These are phyloP conservation scores for Fusarium scirpi DNA, from an alignment of 2,329 filamentous ascomycete species.

Conservation along the genomic window DNA sequence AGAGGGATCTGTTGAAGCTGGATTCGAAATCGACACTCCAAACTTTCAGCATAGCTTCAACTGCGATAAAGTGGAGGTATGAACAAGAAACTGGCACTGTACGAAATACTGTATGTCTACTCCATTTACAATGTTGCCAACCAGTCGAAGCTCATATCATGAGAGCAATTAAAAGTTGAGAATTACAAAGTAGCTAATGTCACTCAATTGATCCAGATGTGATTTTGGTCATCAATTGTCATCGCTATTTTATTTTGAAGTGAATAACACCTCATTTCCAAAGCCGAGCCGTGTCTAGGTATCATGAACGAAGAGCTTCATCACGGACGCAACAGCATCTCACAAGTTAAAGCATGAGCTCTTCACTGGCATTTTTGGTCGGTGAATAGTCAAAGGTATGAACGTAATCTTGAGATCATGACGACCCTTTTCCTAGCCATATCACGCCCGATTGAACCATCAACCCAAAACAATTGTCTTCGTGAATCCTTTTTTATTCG, in stretches of 20 bases:
- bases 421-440: constrained; percentile 46
- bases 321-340: constrained; percentile 14
- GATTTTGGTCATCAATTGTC: constrained; percentile 3
- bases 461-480: constrained; percentile 52
- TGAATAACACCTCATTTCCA: neutral
- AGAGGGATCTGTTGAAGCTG: constrained; percentile 1
- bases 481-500: constrained; percentile 59
- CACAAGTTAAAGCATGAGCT: neutral
- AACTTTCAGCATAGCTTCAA: constrained; percentile 37
- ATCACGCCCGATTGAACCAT: constrained; percentile 48
- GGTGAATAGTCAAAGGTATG: constrained; percentile 46
- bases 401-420: constrained; percentile 50
- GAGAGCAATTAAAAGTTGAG: neutral
- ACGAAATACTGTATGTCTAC: constrained; percentile 27
- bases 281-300: constrained; percentile 3
- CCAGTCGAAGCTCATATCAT: neutral
- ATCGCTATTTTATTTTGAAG: constrained; percentile 10
- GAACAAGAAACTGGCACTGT: constrained; percentile 34
- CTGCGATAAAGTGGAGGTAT: constrained; percentile 37
- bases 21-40: constrained; percentile 19
- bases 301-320: neutral
- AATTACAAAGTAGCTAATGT: neutral
- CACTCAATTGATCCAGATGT: neutral
- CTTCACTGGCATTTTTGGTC: constrained; percentile 40
- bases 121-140: neutral